Conservation (phyloP, 2,329 filamentous ascomycete genomes). For the Colletotrichum trifolii region DNA sequence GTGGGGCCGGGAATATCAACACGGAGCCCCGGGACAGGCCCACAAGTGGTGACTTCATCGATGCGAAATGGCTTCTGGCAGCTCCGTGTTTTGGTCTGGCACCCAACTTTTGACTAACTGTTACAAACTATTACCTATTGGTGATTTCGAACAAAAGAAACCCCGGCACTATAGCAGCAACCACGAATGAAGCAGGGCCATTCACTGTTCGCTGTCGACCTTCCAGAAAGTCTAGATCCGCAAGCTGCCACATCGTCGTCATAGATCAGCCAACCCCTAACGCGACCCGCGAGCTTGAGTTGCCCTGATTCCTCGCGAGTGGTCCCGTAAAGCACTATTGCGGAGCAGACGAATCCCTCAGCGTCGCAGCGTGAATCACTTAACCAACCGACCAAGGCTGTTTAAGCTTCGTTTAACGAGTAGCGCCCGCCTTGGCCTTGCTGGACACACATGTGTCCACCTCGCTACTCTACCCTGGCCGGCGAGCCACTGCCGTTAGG, state of each 20-base stretch:
- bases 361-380: not conserved
- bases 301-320: not conserved
- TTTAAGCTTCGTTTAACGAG: not conserved
- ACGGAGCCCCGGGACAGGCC: slow-evolving; percentile 20
- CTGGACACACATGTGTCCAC: no score
- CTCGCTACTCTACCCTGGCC: no score
- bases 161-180: not conserved
- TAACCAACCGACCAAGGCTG: not conserved
- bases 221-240: no score
- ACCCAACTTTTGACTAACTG: not conserved
- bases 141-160: not conserved
- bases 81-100: not conserved
- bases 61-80: not conserved
- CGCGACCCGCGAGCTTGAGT: slow-evolving; percentile 2
- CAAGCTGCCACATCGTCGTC: slow-evolving; percentile 1
- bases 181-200: not conserved
- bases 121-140: not conserved
- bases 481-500: not conserved
- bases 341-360: not conserved
- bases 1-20: slow-evolving; percentile 31
- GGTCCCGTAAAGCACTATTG: slow-evolving; percentile 4
- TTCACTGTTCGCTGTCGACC: not conserved
- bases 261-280: slow-evolving; percentile 16
- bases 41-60: slow-evolving; percentile 37
- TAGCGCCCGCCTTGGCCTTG: slow-evolving; percentile 11